Conservation (phyloP, 768 basidiomycete species). For the Neoboletus subvelutipes region DNA sequence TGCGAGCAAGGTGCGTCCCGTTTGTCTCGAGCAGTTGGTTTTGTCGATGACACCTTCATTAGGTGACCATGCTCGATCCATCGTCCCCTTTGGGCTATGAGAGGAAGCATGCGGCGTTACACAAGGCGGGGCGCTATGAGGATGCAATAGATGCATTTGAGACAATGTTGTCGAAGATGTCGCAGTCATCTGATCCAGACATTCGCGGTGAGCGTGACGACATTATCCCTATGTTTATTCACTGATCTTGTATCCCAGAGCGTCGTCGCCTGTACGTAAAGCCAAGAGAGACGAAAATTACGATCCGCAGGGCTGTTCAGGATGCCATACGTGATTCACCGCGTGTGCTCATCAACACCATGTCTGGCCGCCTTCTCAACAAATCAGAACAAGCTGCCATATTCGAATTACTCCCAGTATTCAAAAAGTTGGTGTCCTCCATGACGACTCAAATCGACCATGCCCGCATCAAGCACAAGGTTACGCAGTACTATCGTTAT, state of each 20-base stretch:
- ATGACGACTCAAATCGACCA: slow-evolving; percentile 3
- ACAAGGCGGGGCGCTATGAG: not conserved
- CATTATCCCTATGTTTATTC: not conserved
- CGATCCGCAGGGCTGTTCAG: not conserved
- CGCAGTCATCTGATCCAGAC: not conserved
- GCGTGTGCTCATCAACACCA: slow-evolving; percentile 7
- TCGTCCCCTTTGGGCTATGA: not conserved
- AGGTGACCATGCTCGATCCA: not conserved
- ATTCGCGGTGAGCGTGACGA: not conserved
- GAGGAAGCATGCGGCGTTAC: not conserved
- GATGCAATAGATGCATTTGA: not conserved
- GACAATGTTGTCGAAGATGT: slow-evolving; percentile 4
- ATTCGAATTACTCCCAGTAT: slow-evolving; percentile 4
- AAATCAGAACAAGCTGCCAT: not conserved
- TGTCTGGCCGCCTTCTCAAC: slow-evolving; percentile 4
- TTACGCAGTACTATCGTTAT: slow-evolving; percentile 1
- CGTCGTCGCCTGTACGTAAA: not conserved
- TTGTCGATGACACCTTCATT: not conserved
- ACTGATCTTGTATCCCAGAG: not conserved
- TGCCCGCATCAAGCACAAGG: not conserved
- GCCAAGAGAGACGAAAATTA: not conserved
- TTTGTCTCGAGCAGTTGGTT: not conserved
- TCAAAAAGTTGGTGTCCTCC: slow-evolving; percentile 10
- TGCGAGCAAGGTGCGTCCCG: not conserved
- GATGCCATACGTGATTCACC: slow-evolving; percentile 3